phyloP scores from a whole-genome alignment of 1,284 basidiomycete genomes.

The Ganoderma leucocontextum region DNA sequence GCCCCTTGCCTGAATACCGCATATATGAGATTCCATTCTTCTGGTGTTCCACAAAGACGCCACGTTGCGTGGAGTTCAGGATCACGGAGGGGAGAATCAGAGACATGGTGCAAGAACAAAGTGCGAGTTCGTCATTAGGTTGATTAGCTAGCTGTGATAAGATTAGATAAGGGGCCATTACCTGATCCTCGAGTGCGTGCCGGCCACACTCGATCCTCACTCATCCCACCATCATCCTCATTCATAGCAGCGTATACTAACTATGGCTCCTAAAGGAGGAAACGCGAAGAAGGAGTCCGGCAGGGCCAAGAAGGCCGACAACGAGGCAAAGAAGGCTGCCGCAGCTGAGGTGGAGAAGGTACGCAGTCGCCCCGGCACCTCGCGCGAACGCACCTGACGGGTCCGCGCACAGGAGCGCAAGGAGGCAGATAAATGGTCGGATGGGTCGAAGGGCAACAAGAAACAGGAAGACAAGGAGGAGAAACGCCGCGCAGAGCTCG shows the following conservation, averaged over 20 bases:
- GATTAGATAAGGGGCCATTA: constrained; percentile 4
- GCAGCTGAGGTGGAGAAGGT: constrained; percentile 68
- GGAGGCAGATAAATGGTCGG: constrained; percentile 83
- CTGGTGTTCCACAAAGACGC: neutral
- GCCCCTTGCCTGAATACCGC: neutral
- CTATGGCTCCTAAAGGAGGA: constrained; percentile 87
- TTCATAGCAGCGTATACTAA: neutral
- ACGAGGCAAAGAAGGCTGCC: constrained; percentile 82
- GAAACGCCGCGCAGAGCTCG: constrained; percentile 77
- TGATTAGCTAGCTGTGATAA: neutral
- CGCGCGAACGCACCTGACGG: constrained; percentile 12
- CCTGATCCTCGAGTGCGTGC: neutral
- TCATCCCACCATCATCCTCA: neutral
- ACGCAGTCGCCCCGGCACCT: constrained; percentile 23
- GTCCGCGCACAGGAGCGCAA: constrained; percentile 64
- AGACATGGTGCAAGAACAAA: neutral
- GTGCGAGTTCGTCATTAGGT: neutral
- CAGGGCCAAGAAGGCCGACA: constrained; percentile 92
- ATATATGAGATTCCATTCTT: neutral
- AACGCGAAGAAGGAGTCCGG: constrained; percentile 93
- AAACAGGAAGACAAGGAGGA: constrained; percentile 80
- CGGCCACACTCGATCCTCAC: neutral
- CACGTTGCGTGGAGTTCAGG: constrained; percentile 3
- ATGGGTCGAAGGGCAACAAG: constrained; percentile 71
- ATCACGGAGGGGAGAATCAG: neutral